phyloP scores from a whole-genome alignment of 192 early-diverging fungal genomes.

The Podila epicladia region DNA sequence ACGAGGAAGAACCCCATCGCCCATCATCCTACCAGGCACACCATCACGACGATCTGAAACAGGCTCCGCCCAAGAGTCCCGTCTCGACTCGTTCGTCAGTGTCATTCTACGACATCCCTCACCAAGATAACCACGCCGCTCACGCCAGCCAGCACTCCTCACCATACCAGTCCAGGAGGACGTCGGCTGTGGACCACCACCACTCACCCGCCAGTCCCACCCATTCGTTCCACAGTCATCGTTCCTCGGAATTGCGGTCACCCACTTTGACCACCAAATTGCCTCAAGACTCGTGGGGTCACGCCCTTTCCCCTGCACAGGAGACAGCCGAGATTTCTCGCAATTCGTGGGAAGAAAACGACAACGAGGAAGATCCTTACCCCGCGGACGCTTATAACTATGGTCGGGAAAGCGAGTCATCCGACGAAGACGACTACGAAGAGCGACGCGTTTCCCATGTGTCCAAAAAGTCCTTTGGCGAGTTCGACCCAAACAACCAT shows the following conservation, averaged over 20 bases:
- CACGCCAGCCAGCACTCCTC: background rate
- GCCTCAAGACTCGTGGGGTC: constrained; percentile 1
- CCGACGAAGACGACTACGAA: constrained; percentile 26
- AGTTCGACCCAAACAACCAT: background rate
- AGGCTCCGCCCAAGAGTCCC: constrained; percentile 32
- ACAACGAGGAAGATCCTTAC: constrained; percentile 37
- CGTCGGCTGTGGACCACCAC: background rate
- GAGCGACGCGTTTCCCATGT: background rate
- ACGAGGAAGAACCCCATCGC: background rate
- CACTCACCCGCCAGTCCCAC: background rate
- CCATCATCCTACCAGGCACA: background rate
- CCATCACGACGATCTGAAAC: constrained; percentile 13
- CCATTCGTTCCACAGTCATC: constrained; percentile 1
- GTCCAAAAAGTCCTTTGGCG: constrained; percentile 1
- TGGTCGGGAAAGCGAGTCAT: constrained; percentile 14
- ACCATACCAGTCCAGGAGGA: constrained; percentile 1
- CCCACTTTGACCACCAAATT: background rate
- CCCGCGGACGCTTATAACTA: constrained; percentile 33
- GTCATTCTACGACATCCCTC: background rate
- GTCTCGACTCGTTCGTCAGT: constrained; percentile 8
- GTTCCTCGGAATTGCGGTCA: background rate
- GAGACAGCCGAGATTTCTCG: background rate
- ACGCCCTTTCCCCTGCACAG: background rate
- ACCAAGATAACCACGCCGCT: background rate
- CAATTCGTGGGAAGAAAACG: constrained; percentile 43